These are phyloP conservation scores for Oropetium thomaeum DNA, from an alignment of 176 grass and related monocot genomes.

Conservation along the genomic window DNA sequence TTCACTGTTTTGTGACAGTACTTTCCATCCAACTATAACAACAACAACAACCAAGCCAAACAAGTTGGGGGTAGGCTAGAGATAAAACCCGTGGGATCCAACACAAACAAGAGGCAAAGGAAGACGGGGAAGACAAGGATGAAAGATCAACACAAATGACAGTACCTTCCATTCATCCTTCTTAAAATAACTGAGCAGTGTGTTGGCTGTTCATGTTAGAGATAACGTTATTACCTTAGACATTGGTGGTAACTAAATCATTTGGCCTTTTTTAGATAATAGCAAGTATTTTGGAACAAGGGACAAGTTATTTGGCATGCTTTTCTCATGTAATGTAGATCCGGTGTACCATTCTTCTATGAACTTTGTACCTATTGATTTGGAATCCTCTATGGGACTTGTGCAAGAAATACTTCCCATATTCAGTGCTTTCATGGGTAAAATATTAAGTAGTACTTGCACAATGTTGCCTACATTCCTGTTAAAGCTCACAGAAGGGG, in stretches of 20 bases:
- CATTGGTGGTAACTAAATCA: conserved; percentile 18
- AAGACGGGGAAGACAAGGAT: too few species aligned
- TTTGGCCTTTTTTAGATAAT: too few species aligned
- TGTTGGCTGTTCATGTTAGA: not conserved
- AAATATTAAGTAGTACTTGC: conserved; percentile 1
- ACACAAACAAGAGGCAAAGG: too few species aligned
- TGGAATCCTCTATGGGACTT: not conserved
- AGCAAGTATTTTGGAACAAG: too few species aligned
- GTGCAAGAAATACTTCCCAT: not conserved
- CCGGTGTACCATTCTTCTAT: conserved; percentile 6
- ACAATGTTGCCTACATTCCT: not conserved
- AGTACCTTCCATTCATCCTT: not conserved
- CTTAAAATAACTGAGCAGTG: not conserved
- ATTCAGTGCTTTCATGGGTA: not conserved
- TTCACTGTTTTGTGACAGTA: not conserved
- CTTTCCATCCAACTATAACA: not conserved
- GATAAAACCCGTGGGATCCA: too few species aligned
- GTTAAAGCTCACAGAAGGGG: not conserved
- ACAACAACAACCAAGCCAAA: too few species aligned
- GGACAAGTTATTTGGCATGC: too few species aligned
- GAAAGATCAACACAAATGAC: too few species aligned
- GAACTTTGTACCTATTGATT: conserved; percentile 8
- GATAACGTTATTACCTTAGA: conserved; percentile 4
- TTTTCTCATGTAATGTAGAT: conserved; percentile 10
- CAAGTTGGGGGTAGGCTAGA: too few species aligned